Evolutionary conservation across 176 grass and related monocot species (phyloP).

Genomic region (Phragmites australis): DNA sequence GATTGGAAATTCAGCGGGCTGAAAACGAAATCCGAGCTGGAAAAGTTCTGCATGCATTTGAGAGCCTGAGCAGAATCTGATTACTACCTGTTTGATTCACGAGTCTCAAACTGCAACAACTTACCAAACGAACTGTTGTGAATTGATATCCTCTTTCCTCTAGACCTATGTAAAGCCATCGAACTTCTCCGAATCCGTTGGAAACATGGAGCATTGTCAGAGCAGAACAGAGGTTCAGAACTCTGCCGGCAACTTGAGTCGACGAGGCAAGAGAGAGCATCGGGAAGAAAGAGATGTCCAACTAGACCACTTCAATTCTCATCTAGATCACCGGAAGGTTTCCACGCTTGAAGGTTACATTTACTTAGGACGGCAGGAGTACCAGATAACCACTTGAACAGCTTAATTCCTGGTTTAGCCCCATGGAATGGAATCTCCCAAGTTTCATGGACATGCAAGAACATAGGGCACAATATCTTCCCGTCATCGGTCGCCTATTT

Average conservation of each 20-base stretch:
- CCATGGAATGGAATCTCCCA: background rate
- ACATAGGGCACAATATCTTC: too few relatives aligned
- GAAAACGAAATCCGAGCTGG: background rate
- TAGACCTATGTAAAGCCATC: too few relatives aligned
- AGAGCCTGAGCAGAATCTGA: too few relatives aligned
- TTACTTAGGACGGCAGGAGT: background rate
- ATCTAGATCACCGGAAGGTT: constrained; percentile 6
- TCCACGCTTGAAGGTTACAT: background rate
- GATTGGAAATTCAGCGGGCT: background rate
- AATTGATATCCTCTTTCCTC: background rate
- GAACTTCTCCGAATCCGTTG: too few relatives aligned
- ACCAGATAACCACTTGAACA: background rate
- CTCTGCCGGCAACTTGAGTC: background rate
- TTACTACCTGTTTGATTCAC: background rate
- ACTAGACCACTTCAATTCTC: constrained; percentile 30
- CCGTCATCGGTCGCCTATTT: background rate
- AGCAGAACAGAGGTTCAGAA: background rate
- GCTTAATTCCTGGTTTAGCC: background rate
- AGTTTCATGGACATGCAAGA: background rate
- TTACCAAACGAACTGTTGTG: background rate
- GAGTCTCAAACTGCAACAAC: background rate
- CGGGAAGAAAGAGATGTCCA: constrained; percentile 12
- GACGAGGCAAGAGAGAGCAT: background rate
- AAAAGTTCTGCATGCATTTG: too few relatives aligned
- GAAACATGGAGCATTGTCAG: too few relatives aligned